Evolutionary conservation across 2,329 filamentous ascomycete genomes (phyloP).

Genomic region (Albophoma yamanashiensis): DNA sequence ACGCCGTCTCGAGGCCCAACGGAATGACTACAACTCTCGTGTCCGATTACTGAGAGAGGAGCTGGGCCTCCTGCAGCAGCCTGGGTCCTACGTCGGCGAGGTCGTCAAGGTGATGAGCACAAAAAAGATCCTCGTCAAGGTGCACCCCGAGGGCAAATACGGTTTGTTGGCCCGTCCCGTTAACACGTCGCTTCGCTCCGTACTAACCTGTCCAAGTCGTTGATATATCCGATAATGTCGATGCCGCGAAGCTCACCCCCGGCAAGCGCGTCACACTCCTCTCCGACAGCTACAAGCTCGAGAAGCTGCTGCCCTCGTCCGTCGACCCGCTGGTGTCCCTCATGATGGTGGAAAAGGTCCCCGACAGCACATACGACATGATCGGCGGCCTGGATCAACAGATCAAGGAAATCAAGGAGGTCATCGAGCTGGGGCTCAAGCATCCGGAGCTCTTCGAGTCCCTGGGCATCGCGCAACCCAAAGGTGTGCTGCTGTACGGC

Average conservation of each 20-base stretch:
- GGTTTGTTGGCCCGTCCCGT: slow-evolving; percentile 43
- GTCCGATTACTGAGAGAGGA: slow-evolving; percentile 92
- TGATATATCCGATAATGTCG: slow-evolving; percentile 87
- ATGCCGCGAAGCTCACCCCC: slow-evolving; percentile 89
- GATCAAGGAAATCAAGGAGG: slow-evolving; percentile 99
- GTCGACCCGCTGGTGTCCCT: slow-evolving; percentile 97
- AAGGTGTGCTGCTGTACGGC: slow-evolving; percentile 92
- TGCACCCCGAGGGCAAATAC: slow-evolving; percentile 99
- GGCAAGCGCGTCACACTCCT: slow-evolving; percentile 96
- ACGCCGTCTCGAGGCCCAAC: slow-evolving; percentile 88
- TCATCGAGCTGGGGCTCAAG: slow-evolving; percentile 96
- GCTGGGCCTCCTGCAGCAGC: slow-evolving; percentile 89
- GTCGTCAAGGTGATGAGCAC: slow-evolving; percentile 99
- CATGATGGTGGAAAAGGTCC: slow-evolving; percentile 99
- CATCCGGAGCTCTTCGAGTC: slow-evolving; percentile 98
- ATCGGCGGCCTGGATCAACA: slow-evolving; percentile 97
- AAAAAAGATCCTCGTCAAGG: slow-evolving; percentile 98
- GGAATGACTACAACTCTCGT: slow-evolving; percentile 98
- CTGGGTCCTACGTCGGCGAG: slow-evolving; percentile 95
- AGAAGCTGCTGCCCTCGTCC: slow-evolving; percentile 96
- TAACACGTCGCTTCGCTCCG: neutral
- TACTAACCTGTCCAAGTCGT: slow-evolving; percentile 54
- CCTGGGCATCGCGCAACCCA: slow-evolving; percentile 96
- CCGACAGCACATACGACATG: slow-evolving; percentile 99
- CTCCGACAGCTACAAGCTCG: slow-evolving; percentile 96